Percentiles rank a stretch among this genome's conserved stretches.
These are phyloP conservation scores for Neonectria hederae DNA, from an alignment of 2,329 filamentous ascomycete species.

Conservation along the genomic window DNA sequence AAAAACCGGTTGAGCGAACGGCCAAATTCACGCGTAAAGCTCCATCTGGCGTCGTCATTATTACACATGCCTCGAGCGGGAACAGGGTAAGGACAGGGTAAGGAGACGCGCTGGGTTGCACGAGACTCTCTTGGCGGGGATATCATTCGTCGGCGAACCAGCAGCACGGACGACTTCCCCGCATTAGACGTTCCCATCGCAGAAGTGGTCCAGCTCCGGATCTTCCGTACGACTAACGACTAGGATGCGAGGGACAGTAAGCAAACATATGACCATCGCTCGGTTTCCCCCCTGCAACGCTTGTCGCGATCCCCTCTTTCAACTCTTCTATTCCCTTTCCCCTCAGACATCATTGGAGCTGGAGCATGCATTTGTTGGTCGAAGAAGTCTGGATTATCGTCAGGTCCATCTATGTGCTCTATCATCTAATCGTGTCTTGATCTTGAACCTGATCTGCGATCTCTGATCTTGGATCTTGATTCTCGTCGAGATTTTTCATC, in stretches of 20 bases:
- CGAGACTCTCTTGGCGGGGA: neutral
- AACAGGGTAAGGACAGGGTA: neutral
- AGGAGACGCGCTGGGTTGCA: neutral
- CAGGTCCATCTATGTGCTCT: constrained; percentile 24
- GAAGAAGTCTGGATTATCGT: constrained; percentile 16
- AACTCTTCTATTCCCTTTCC: neutral
- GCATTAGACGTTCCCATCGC: neutral
- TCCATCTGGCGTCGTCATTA: neutral
- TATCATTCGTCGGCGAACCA: neutral
- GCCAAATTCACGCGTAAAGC: neutral
- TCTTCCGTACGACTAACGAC: neutral
- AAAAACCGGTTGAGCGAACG: too few species aligned
- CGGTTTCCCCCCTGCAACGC: neutral
- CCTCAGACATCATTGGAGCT: neutral
- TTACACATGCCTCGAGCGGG: neutral
- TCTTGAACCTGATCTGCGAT: neutral
- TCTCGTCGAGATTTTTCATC: constrained; percentile 11
- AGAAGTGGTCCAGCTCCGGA: neutral
- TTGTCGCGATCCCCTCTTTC: constrained; percentile 1
- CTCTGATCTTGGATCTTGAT: neutral
- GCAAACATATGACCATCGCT: neutral
- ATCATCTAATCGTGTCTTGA: constrained; percentile 22
- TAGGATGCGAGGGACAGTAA: neutral
- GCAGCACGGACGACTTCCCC: neutral
- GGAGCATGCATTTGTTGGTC: neutral